These are phyloP conservation scores for Pleurotus djamor DNA, from an alignment of 768 basidiomycete species.

Conservation along the genomic window DNA sequence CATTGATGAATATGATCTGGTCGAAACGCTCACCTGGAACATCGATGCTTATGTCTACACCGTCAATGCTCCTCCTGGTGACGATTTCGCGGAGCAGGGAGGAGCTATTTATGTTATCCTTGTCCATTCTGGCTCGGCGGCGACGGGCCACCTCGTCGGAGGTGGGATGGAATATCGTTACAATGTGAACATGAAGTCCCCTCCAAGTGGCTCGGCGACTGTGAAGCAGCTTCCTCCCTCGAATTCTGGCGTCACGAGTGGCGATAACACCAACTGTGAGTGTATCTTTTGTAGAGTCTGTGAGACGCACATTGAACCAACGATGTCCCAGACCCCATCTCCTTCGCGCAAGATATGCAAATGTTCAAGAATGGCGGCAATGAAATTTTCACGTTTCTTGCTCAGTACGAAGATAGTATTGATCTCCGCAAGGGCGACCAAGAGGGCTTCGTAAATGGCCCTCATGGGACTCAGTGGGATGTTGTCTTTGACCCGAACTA, in stretches of 20 bases:
- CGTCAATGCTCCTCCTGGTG: background rate
- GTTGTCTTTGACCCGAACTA: background rate
- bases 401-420: background rate
- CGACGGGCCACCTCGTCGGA: background rate
- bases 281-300: background rate
- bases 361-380: background rate
- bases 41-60: background rate
- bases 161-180: background rate
- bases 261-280: background rate
- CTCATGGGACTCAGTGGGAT: background rate
- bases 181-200: background rate
- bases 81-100: background rate
- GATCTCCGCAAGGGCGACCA: background rate
- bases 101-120: background rate
- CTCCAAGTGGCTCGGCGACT: background rate
- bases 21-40: background rate
- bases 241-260: background rate
- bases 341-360: background rate
- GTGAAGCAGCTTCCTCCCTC: background rate
- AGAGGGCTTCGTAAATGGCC: background rate
- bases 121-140: background rate
- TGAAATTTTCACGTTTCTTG: background rate
- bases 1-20: too few relatives aligned
- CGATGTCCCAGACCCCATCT: background rate
- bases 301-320: background rate